Percentiles rank a stretch among this genome's conserved stretches.
These are phyloP conservation scores for Trichoderma asperelloides DNA, from an alignment of 495 filamentous ascomycete species.

Conservation along the genomic window DNA sequence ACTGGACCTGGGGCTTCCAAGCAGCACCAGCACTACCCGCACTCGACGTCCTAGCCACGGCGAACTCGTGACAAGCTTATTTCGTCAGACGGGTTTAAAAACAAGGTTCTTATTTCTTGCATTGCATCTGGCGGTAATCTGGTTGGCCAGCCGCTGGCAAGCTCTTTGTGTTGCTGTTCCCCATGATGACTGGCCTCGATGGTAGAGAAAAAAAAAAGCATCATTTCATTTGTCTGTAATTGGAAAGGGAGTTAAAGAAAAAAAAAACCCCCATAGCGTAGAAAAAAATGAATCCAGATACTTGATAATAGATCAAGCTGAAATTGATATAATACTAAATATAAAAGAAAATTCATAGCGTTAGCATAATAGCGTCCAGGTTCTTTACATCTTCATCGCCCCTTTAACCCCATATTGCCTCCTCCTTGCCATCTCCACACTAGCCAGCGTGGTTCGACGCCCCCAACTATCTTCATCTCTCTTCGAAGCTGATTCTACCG, in stretches of 20 bases:
- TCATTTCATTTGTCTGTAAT: neutral
- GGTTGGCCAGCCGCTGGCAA: constrained; percentile 25
- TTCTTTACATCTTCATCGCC: neutral
- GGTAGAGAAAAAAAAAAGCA: neutral
- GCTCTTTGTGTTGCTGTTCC: constrained; percentile 24
- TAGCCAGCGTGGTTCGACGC: neutral
- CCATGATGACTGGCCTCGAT: neutral
- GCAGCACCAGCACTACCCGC: constrained; percentile 9
- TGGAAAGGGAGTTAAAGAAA: neutral
- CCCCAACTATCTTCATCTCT: neutral
- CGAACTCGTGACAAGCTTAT: constrained; percentile 9
- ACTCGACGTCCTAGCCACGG: constrained; percentile 12
- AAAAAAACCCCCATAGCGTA: neutral
- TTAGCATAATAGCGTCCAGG: neutral
- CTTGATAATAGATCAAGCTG: too few relatives aligned
- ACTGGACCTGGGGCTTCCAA: constrained; percentile 27
- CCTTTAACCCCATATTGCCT: neutral
- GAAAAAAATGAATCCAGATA: too few relatives aligned
- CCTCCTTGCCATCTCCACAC: neutral
- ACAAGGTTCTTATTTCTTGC: constrained; percentile 26
- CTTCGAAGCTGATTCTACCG: neutral
- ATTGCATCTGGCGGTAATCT: constrained; percentile 31
- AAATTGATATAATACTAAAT: neutral
- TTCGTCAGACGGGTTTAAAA: constrained; percentile 22
- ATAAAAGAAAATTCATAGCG: neutral